Conservation (phyloP, 208 protist species). For the Crithidia mellificae region DNA sequence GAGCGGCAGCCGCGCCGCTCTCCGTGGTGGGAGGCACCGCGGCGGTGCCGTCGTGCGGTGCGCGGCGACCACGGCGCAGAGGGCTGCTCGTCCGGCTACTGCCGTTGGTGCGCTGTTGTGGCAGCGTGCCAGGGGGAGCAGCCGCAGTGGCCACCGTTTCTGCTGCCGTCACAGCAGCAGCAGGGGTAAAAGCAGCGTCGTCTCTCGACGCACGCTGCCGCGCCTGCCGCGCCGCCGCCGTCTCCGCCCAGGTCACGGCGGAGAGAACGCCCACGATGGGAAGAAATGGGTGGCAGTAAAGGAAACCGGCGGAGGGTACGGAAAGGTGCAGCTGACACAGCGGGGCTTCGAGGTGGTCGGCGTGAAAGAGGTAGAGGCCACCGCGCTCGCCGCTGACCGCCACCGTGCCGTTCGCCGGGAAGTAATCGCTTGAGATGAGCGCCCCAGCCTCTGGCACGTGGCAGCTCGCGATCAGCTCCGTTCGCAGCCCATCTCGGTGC, state of each 20-base stretch:
- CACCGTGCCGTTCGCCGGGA: conserved; percentile 57
- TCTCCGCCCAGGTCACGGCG: conserved; percentile 29
- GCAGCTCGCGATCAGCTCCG: conserved; percentile 37
- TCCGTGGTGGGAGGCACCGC: no score
- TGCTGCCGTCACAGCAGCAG: no score
- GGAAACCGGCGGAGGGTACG: conserved; percentile 35
- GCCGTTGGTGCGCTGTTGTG: conserved; percentile 2
- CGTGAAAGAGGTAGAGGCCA: conserved; percentile 52
- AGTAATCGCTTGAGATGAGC: conserved; percentile 75
- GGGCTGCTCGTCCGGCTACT: not conserved
- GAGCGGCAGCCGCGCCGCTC: no score
- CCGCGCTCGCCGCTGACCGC: conserved; percentile 58
- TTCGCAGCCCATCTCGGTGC: conserved; percentile 36
- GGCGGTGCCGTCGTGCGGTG: not conserved
- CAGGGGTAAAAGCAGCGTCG: not conserved
- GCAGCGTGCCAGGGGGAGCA: no score
- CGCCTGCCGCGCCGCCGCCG: not conserved
- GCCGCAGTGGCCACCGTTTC: no score
- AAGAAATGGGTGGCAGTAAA: conserved; percentile 82
- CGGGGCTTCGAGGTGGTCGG: conserved; percentile 46
- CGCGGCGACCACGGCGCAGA: not conserved
- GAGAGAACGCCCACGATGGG: conserved; percentile 66
- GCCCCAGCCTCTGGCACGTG: conserved; percentile 47
- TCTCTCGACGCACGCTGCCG: not conserved
- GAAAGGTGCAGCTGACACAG: conserved; percentile 43